Evolutionary conservation across 148 eudicot genomes (phyloP), one percentile per base, ranked within the genome.

Genomic region (Rheum nobile): DNA sequence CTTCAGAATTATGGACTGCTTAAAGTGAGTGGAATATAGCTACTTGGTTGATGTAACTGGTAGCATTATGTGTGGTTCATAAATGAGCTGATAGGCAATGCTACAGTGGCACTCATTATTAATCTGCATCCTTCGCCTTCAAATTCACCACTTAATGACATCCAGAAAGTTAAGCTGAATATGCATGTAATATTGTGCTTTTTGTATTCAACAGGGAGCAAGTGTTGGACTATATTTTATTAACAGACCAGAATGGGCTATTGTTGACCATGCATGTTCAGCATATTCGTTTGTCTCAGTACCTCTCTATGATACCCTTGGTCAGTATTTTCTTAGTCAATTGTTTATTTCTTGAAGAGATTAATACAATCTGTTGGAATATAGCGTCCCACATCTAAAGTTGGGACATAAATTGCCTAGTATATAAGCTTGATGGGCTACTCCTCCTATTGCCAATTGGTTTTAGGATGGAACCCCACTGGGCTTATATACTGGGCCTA

Each of bases 231-330:
- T 94, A 28, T 94, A 94, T 76, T 89, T 94, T 72, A 85, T 91
- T 67, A 94, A 94, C 84, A 86, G 90, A 80, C 97, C 98, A 42
- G 98, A 94, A 79, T 94, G 98, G 98, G 67, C 88, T 67, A 82
- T 94, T 67, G 95, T 94, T 82, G 98, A 94, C 81, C 97, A 94
- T 81, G 95, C 95, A 50, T 94, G 98, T 85, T 85, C 98, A 17
- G 95, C 97, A 59, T 94, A 91, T 85, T 94, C 98, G 0, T 89
- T 81, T 76, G 75, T 81, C 68, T 94, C 98, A 75, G 97, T 94
- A 69, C 98, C 98, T 74, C 80, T 94, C 74, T 94, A 94, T 76
- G 98, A 94, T 71, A 94, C 97, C 44, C 87, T 94, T 77, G 98
- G 98, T 88, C 76, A 54, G 89, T 61, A 50, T 72, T 31, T 81